Evolutionary conservation across 2,329 filamentous ascomycete genomes (phyloP).

Genomic region (Stromatinia cepivora): DNA sequence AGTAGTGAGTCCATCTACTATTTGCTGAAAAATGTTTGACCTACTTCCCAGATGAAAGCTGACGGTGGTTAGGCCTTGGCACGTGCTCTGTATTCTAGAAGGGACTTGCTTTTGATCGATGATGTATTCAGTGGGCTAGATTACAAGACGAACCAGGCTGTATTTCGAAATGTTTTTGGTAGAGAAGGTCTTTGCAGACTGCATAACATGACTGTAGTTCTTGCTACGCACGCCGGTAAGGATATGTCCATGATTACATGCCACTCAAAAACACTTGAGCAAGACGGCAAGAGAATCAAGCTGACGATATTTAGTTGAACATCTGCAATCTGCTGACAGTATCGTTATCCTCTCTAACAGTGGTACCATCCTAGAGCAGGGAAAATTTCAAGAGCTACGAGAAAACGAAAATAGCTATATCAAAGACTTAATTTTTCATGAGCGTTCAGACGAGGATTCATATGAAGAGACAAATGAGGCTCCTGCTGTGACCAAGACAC

Average conservation of each 20-base stretch:
- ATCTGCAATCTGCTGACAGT: slow-evolving; percentile 41
- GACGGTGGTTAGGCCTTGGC: slow-evolving; percentile 28
- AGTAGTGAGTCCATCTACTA: slow-evolving; percentile 26
- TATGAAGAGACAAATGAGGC: neutral
- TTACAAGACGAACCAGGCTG: slow-evolving; percentile 25
- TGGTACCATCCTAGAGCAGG: slow-evolving; percentile 41
- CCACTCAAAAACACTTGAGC: neutral
- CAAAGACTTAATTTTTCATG: neutral
- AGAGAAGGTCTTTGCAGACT: slow-evolving; percentile 22
- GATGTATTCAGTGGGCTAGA: slow-evolving; percentile 35
- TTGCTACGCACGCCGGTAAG: slow-evolving; percentile 11
- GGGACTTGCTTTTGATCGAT: slow-evolving; percentile 29
- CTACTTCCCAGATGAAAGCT: neutral
- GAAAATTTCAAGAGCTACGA: slow-evolving; percentile 28
- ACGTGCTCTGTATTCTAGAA: slow-evolving; percentile 29
- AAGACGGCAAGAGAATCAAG: neutral
- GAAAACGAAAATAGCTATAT: slow-evolving; percentile 14
- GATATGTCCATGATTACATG: too few relatives aligned
- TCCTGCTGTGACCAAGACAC: neutral
- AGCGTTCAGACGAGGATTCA: neutral
- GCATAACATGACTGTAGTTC: slow-evolving; percentile 41
- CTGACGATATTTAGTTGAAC: slow-evolving; percentile 28
- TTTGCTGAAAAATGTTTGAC: neutral
- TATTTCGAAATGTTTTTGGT: slow-evolving; percentile 29
- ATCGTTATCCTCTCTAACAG: slow-evolving; percentile 41